These are phyloP conservation scores for Bryum argenteum DNA, from an alignment of 225 moss, liverwort and hornwort genomes.

Conservation along the genomic window DNA sequence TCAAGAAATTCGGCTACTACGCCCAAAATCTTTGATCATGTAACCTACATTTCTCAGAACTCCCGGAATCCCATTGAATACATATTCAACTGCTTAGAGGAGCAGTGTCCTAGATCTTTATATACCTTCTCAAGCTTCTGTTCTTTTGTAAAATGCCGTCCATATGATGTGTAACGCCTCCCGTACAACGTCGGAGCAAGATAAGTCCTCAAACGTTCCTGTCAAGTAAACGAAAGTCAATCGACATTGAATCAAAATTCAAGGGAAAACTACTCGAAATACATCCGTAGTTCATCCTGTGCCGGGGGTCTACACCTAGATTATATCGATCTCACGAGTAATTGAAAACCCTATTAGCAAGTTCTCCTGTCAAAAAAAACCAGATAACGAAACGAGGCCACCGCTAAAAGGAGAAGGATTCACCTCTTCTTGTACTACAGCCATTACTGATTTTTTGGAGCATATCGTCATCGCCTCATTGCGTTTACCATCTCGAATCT, in stretches of 20 bases:
- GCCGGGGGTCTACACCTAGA: conserved; percentile 2
- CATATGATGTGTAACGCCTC: conserved; percentile 83
- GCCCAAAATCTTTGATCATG: not conserved
- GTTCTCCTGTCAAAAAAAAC: conserved; percentile 4
- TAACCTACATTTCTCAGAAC: not conserved
- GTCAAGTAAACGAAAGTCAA: conserved; percentile 15
- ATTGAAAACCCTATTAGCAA: not conserved
- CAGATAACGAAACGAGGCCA: not conserved
- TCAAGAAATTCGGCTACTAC: not conserved
- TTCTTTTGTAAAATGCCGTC: conserved; percentile 78
- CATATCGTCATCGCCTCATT: conserved; percentile 20
- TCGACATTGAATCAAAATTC: conserved; percentile 11
- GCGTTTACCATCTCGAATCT: not conserved
- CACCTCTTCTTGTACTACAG: conserved; percentile 50
- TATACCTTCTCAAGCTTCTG: conserved; percentile 72
- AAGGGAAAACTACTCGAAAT: not conserved
- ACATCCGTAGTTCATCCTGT: not conserved
- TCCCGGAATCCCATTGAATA: not conserved
- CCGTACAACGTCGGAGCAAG: conserved; percentile 77
- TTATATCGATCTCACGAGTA: not conserved
- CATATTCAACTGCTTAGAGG: not conserved
- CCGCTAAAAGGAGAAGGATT: not conserved
- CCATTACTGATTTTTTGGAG: not conserved
- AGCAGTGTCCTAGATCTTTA: not conserved
- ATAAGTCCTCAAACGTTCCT: conserved; percentile 59